Conservation (phyloP, 805 yeast genomes). For the Kodamaea fukazawae region DNA sequence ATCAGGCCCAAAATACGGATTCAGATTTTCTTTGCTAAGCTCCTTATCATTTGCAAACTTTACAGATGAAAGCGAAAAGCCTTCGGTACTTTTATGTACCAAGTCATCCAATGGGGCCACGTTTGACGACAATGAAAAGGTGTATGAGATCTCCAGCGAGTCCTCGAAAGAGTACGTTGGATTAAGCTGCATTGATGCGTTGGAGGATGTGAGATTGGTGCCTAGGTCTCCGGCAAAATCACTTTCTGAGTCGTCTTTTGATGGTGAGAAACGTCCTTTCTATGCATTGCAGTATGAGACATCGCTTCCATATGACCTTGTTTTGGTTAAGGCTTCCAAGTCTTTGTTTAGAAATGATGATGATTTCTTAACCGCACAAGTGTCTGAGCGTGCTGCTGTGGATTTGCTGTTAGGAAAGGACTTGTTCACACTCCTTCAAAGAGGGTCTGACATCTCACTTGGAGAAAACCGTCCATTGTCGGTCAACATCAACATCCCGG, state of each 20-base stretch:
- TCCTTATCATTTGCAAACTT: slow-evolving; percentile 14
- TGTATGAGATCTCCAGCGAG: slow-evolving; percentile 38
- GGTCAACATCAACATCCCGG: slow-evolving; percentile 48
- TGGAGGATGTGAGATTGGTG: slow-evolving; percentile 33
- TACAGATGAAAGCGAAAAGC: slow-evolving; percentile 11
- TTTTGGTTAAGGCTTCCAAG: slow-evolving; percentile 44
- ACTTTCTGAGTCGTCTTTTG: slow-evolving; percentile 53
- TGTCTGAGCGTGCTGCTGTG: slow-evolving; percentile 22
- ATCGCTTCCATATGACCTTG: slow-evolving; percentile 45
- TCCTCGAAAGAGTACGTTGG: slow-evolving; percentile 33
- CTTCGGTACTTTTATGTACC: slow-evolving; percentile 22
- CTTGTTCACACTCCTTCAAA: slow-evolving; percentile 37
- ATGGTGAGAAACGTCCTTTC: slow-evolving; percentile 49
- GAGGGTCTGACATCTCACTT: slow-evolving; percentile 41
- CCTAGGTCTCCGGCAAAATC: slow-evolving; percentile 51
- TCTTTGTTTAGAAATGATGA: slow-evolving; percentile 12
- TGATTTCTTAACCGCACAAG: slow-evolving; percentile 39
- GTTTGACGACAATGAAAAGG: slow-evolving; percentile 5
- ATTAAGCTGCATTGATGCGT: slow-evolving; percentile 47
- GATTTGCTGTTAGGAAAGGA: slow-evolving; percentile 25
- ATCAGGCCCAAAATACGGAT: background rate
- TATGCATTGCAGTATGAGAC: slow-evolving; percentile 44
- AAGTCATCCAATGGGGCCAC: slow-evolving; percentile 6
- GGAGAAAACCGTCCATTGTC: slow-evolving; percentile 45
- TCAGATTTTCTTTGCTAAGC: slow-evolving; percentile 20